Evolutionary conservation across 306 rosid genomes (phyloP).

Genomic region (Pterocarpus santalinus): DNA sequence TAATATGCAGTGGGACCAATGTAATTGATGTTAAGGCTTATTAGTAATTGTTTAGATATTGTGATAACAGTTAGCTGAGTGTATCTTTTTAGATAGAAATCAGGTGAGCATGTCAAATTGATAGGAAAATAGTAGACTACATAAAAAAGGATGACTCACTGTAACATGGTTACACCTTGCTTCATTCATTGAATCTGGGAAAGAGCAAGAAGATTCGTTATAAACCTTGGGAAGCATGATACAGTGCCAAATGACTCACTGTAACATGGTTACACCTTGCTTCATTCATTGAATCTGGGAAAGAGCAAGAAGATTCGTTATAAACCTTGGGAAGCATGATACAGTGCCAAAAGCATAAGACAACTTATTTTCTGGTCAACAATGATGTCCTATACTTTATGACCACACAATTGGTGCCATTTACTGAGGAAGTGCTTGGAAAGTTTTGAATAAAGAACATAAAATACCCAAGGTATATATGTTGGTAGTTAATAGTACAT

Average conservation of each 20-base stretch:
- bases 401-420: neutral
- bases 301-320: conserved; percentile 11
- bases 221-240: conserved; percentile 6
- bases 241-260: conserved; percentile 19
- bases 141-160: conserved; percentile 18
- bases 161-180: neutral
- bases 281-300: conserved; percentile 14
- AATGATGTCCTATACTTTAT: neutral
- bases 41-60: conserved; percentile 10
- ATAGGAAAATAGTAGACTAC: conserved; percentile 22
- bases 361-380: conserved; percentile 4
- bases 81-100: neutral
- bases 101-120: conserved; percentile 12
- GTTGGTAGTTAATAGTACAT: conserved; percentile 1
- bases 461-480: neutral
- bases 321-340: conserved; percentile 6
- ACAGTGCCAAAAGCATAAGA: neutral
- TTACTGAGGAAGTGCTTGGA: conserved; percentile 8
- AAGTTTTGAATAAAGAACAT: neutral
- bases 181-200: conserved; percentile 14
- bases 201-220: conserved; percentile 11
- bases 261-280: neutral
- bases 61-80: neutral
- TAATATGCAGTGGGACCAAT: neutral
- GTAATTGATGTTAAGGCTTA: conserved; percentile 21